Evolutionary conservation across 768 basidiomycete species (phyloP).

Genomic region (Leccinellum luteum): DNA sequence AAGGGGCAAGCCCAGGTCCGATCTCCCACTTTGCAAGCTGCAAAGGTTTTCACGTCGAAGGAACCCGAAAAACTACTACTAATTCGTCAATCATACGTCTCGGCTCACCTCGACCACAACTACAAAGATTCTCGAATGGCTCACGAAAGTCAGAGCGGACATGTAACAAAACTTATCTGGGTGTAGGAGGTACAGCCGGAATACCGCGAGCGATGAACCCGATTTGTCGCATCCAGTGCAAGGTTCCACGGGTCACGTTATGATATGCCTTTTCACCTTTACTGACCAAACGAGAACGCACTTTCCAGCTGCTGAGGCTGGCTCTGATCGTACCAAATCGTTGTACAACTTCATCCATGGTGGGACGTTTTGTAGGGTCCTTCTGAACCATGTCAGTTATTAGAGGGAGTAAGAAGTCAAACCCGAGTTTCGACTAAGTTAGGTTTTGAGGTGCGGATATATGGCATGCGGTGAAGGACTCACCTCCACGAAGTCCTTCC

Average conservation of each 20-base stretch:
- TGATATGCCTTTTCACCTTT: not conserved
- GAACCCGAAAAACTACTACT: no score
- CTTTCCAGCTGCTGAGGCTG: constrained; percentile 20
- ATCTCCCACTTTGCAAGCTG: not conserved
- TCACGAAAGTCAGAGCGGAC: not conserved
- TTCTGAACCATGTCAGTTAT: constrained; percentile 38
- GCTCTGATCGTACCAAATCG: not conserved
- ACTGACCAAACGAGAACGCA: constrained; percentile 29
- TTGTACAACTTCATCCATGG: constrained; percentile 31
- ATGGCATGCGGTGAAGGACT: accelerated
- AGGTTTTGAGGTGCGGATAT: not conserved
- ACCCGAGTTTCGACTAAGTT: not conserved
- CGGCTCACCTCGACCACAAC: not conserved
- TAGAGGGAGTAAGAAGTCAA: constrained; percentile 35
- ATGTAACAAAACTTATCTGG: not conserved
- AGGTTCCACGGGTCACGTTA: constrained; percentile 1
- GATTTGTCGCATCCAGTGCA: constrained; percentile 28
- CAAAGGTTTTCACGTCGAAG: not conserved
- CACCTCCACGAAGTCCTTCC: not conserved
- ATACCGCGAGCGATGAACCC: constrained; percentile 13
- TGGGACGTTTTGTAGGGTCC: constrained; percentile 38
- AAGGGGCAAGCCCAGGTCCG: no score
- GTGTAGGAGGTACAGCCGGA: constrained; percentile 17
- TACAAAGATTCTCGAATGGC: not conserved
- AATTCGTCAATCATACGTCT: not conserved